Evolutionary conservation across 805 yeast species (phyloP), one percentile per base, ranked within the genome.

Genomic region (Starmera caribaea): DNA sequence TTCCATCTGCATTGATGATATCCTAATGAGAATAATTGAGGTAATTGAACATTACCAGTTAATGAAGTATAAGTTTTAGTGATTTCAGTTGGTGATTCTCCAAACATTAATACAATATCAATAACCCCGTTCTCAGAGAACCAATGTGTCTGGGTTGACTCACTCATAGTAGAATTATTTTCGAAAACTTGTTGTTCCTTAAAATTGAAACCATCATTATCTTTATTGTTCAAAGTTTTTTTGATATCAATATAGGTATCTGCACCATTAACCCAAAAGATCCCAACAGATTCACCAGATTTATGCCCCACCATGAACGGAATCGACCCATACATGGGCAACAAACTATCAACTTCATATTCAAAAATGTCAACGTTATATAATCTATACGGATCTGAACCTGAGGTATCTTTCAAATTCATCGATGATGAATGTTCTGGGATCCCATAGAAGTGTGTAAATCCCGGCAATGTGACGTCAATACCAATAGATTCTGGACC

Each of bases 1-100:
- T 92, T 92, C 98, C 98, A 92, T 53, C 97, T 73, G 55, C 96
- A 90, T 61, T 92, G 98, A 55, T 92, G 97, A 55, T 92, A 86
- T 0, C 95, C 97, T 12, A 88, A 58, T 0, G 96, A 68, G 51
- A 88, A 83, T 34, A 79, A 46, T 46, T 77, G 82, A 1, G 98
- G 98, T 10, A 92, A 60, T 8, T 68, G 58, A 0, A 88, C 69
- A 42, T 63, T 72, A 1, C 98, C 98, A 0, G 95, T 80, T 14
- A 92, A 58, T 2, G 57, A 48, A 1, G 87, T 81, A 57, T 82
- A 90, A 29, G 76, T 67, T 33, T 65, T 53, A 32, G 79, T 71
- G 16, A 92, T 69, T 14, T 68, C 69, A 1, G 60, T 56, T 1
- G 86, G 81, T 0, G 74, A 69, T 3, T 67, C 60, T 13, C 77